Evolutionary conservation across 768 basidiomycete species (phyloP), one percentile per base, ranked within the genome.

Genomic region (Pisolithus sp.): DNA sequence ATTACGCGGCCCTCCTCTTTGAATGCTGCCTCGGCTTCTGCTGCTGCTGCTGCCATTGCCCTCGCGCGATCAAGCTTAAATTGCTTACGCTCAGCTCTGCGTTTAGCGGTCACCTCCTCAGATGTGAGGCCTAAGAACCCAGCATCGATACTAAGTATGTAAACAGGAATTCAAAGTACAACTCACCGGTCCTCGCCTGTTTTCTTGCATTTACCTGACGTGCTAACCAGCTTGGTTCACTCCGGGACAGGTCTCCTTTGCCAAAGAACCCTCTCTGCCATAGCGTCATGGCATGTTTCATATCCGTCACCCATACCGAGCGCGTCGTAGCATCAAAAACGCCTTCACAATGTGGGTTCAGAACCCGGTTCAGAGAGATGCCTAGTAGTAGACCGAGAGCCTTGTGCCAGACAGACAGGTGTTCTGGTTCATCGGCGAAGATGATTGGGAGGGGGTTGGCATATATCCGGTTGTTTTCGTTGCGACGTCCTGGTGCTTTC

Each of bases 261-360:
- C 96, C 96, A 66, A 98, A 99, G 72, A 98, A 97, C 0, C 96
- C 96, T 53, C 88, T 72, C 43, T 80, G 74, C 89, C 96, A 99
- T 36, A 98, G 75, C 5, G 85, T 70, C 56, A 74, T 74, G 41
- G 82, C 81, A 63, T 93, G 82, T 21, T 68, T 75, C 24, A 73
- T 67, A 52, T 83, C 76, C 0, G 78, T 71, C 3, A 98, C 76
- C 93, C 93, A 96, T 8, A 97, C 88, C 0, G 89, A 90, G n/a
- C 83, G 82, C 15, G 93, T 93, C 2, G 77, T 61, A 6, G 78
- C 69, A 63, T 98, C 95, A 56, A 89, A 86, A 7, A 82, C 64
- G 7, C 90, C 93, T 57, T 82, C 78, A 59, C 84, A 88, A 38
- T 83, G 80, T 0, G 91, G 91, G 51, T 82, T 87, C 54, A 81